A percentile compares a stretch with the other conserved stretches of the same genome.
These are phyloP conservation scores for Penicillium glabrum DNA, from an alignment of 2,329 filamentous ascomycete genomes.

Conservation along the genomic window DNA sequence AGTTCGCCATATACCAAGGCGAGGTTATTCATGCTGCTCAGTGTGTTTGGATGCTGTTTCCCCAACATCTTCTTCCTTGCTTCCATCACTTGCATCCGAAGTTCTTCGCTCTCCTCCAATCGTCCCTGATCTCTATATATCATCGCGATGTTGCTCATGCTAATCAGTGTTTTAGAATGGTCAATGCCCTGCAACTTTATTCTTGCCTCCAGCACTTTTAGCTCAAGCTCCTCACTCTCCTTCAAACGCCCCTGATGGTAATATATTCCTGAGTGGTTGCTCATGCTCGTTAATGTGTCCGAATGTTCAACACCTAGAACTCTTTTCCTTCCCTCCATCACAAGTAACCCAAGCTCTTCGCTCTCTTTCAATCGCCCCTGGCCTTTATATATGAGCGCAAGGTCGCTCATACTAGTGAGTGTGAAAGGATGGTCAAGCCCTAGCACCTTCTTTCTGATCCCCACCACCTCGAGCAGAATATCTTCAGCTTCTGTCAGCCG, in stretches of 20 bases:
- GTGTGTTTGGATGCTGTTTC: neutral
- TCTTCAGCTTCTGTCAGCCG: neutral
- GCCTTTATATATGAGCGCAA: neutral
- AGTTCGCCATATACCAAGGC: too few relatives aligned
- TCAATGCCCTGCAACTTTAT: too few relatives aligned
- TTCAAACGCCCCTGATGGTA: neutral
- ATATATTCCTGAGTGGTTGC: neutral
- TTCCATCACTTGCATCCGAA: neutral
- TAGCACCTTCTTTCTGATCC: neutral
- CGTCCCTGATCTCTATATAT: too few relatives aligned
- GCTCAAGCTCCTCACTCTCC: neutral
- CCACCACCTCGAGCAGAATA: neutral
- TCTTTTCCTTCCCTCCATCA: neutral
- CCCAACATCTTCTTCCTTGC: neutral
- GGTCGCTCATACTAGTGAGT: neutral
- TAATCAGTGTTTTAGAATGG: too few relatives aligned
- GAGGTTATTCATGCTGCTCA: neutral
- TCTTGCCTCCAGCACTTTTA: too few relatives aligned
- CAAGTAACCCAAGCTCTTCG: neutral
- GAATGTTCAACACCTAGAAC: slow-evolving; percentile 21
- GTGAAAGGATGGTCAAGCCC: slow-evolving; percentile 2
- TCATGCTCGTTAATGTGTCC: slow-evolving; percentile 13
- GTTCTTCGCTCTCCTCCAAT: too few relatives aligned
- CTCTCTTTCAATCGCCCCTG: neutral
- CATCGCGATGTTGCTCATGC: too few relatives aligned